These are phyloP conservation scores for Phytophthora foliorum DNA, from an alignment of 352 stramenopile species.

Conservation along the genomic window DNA sequence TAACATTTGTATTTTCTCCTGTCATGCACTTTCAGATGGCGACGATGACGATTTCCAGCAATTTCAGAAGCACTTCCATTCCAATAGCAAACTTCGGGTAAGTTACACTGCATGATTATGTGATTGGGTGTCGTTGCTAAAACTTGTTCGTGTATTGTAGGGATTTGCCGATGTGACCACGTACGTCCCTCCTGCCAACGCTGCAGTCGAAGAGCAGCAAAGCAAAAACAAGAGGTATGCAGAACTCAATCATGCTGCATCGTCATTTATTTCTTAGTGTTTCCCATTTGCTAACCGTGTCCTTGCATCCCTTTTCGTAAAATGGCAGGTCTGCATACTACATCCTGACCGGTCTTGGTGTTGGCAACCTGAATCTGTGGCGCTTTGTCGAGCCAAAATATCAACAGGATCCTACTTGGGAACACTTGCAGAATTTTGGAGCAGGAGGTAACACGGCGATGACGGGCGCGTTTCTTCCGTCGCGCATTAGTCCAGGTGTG, in stretches of 20 bases:
- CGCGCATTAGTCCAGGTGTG: slow-evolving; percentile 27
- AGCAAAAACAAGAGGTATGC: slow-evolving; percentile 25
- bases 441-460: slow-evolving; percentile 67
- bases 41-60: slow-evolving; percentile 86
- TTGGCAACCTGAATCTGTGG: slow-evolving; percentile 80
- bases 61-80: slow-evolving; percentile 80
- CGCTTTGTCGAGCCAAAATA: slow-evolving; percentile 64
- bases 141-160: slow-evolving; percentile 35
- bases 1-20: slow-evolving; percentile 2
- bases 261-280: background rate
- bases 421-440: slow-evolving; percentile 64
- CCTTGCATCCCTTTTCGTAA: background rate
- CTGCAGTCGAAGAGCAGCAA: slow-evolving; percentile 5
- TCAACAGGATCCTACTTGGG: slow-evolving; percentile 53
- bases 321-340: slow-evolving; percentile 69
- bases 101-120: slow-evolving; percentile 2
- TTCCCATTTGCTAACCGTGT: slow-evolving; percentile 5
- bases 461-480: slow-evolving; percentile 64
- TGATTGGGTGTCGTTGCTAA: slow-evolving; percentile 14
- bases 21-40: slow-evolving; percentile 49
- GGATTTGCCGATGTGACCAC: slow-evolving; percentile 79
- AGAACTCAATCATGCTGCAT: background rate
- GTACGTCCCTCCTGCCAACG: slow-evolving; percentile 35
- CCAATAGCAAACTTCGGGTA: slow-evolving; percentile 68
- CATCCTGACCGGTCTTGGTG: slow-evolving; percentile 73